Conservation (phyloP, 129 eudicot species). For the Calendula officinalis region DNA sequence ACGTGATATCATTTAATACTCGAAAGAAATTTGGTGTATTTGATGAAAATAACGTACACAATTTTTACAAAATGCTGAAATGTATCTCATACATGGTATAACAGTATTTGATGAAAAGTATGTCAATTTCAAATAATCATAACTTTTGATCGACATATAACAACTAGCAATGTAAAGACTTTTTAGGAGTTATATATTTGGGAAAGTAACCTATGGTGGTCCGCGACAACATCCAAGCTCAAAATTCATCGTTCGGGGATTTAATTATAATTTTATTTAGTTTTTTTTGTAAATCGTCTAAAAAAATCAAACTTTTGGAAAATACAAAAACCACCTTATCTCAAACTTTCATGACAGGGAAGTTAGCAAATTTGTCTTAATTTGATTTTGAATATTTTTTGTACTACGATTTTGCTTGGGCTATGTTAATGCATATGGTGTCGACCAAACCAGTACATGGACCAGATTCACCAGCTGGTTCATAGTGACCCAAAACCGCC, state of each 20-base stretch:
- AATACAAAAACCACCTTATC: conserved; percentile 1
- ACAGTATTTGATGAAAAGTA: neutral
- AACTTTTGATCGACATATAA: too few relatives aligned
- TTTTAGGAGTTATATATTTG: too few relatives aligned
- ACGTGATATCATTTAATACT: neutral
- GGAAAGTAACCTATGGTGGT: too few relatives aligned
- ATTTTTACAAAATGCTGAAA: neutral
- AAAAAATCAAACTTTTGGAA: too few relatives aligned
- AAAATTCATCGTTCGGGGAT: too few relatives aligned
- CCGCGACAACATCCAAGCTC: too few relatives aligned
- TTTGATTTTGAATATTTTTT: neutral
- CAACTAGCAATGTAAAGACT: too few relatives aligned
- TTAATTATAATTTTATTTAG: too few relatives aligned
- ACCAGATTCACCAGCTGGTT: conserved; percentile 38
- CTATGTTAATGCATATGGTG: conserved; percentile 6
- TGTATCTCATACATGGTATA: neutral
- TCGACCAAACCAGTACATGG: conserved; percentile 37
- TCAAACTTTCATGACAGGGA: conserved; percentile 5
- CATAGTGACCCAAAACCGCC: conserved; percentile 32
- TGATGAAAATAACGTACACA: neutral
- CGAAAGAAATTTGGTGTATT: neutral
- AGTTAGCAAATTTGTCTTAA: conserved; percentile 15
- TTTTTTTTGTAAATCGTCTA: too few relatives aligned
- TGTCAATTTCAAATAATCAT: neutral
- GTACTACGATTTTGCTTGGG: conserved; percentile 25